phyloP scores from a whole-genome alignment of 2,329 filamentous ascomycete species.

The Sporothrix phasma region DNA sequence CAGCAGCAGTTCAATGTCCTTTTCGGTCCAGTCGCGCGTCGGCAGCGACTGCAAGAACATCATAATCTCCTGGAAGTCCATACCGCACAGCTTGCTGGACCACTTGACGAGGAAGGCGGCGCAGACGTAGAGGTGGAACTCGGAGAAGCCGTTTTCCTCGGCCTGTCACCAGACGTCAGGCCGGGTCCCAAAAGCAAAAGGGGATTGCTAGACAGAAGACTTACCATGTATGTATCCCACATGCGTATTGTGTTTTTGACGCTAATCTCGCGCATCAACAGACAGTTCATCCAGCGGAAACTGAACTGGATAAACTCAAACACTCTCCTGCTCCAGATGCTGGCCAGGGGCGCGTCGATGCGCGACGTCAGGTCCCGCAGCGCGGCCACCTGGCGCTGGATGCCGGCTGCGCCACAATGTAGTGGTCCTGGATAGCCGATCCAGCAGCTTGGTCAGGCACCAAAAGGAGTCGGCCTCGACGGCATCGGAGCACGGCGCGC shows the following conservation, averaged over 20 bases:
- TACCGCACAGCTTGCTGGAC: slow-evolving; percentile 87
- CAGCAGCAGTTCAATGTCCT: slow-evolving; percentile 89
- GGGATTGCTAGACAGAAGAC: too few relatives aligned
- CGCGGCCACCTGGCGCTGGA: slow-evolving; percentile 84
- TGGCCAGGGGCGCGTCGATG: slow-evolving; percentile 79
- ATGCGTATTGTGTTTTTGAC: slow-evolving; percentile 95
- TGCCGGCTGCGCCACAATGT: slow-evolving; percentile 94
- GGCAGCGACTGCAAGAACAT: slow-evolving; percentile 97
- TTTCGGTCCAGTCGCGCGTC: slow-evolving; percentile 90
- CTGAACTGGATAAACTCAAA: slow-evolving; percentile 99
- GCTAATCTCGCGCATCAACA: slow-evolving; percentile 94
- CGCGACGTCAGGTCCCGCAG: slow-evolving; percentile 81
- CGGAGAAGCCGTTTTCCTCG: slow-evolving; percentile 95
- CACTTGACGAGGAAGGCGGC: slow-evolving; percentile 97
- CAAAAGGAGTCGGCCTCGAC: slow-evolving; percentile 98
- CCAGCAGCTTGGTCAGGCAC: slow-evolving; percentile 95
- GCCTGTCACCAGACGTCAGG: slow-evolving; percentile 45
- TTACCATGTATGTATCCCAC: slow-evolving; percentile 98
- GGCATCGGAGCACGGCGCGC: slow-evolving; percentile 79
- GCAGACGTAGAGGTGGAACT: slow-evolving; percentile 97
- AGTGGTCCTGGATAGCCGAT: slow-evolving; percentile 98
- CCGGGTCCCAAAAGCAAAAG: background rate
- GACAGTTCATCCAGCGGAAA: slow-evolving; percentile 99
- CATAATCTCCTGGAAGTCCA: slow-evolving; percentile 98
- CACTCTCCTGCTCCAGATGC: slow-evolving; percentile 80